Percentiles rank a stretch among this genome's conserved stretches.
These are phyloP conservation scores for Backusella circina DNA, from an alignment of 192 early-diverging fungal species.

Conservation along the genomic window DNA sequence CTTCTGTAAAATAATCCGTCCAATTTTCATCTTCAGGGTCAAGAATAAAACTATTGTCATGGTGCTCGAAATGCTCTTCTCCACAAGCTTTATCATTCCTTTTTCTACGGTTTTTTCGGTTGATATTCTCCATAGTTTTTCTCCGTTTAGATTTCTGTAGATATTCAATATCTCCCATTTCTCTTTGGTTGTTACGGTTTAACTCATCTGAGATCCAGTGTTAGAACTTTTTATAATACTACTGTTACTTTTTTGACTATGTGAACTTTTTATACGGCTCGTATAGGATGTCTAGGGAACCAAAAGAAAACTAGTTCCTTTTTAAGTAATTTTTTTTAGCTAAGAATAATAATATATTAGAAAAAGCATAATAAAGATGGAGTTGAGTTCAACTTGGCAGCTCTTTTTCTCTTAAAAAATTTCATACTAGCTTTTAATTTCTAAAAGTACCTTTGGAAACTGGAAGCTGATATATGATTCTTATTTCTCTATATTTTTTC, in stretches of 20 bases:
- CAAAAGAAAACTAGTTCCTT: too few species aligned
- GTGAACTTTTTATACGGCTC: neutral
- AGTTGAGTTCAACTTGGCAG: too few species aligned
- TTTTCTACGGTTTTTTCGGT: neutral
- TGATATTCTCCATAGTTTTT: neutral
- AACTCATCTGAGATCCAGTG: neutral
- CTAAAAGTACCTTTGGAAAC: too few species aligned
- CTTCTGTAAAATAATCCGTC: neutral
- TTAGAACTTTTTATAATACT: neutral
- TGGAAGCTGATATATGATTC: too few species aligned
- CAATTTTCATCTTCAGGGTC: neutral
- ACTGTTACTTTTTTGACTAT: neutral
- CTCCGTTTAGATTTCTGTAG: neutral
- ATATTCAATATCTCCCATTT: neutral
- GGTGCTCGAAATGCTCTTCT: neutral
- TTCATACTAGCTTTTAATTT: too few species aligned
- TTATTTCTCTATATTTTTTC: too few species aligned
- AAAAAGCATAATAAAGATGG: too few species aligned
- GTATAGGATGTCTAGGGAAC: too few species aligned
- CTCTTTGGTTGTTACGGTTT: neutral
- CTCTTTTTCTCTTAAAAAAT: too few species aligned
- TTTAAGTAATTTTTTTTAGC: too few species aligned
- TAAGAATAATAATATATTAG: too few species aligned
- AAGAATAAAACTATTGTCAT: neutral
- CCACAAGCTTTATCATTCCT: neutral